Evolutionary conservation across 306 rosid genomes (phyloP).

Genomic region (Malus fusca): DNA sequence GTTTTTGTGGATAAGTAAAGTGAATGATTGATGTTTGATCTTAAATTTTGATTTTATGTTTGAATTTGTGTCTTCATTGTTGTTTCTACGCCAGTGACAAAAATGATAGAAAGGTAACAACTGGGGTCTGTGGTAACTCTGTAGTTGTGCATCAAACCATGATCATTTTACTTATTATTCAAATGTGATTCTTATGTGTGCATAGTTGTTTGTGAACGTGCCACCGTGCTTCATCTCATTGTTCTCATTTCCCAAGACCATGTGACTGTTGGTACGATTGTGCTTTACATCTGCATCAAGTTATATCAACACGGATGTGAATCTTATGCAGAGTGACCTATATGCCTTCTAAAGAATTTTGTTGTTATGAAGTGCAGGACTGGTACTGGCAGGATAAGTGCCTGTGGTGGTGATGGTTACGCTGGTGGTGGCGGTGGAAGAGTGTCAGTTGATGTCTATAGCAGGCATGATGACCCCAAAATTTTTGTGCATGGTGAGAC

Average conservation of each 20-base stretch:
- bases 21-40: background rate
- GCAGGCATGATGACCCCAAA: constrained; percentile 53
- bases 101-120: background rate
- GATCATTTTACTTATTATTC: background rate
- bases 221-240: background rate
- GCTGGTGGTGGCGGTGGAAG: constrained; percentile 68
- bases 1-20: background rate
- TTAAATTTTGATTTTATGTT: background rate
- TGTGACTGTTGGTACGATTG: background rate
- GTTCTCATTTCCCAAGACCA: background rate
- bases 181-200: background rate
- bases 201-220: background rate
- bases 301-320: background rate
- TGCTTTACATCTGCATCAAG: background rate
- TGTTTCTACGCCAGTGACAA: background rate
- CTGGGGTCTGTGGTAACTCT: background rate
- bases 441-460: constrained; percentile 55
- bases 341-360: constrained; percentile 3
- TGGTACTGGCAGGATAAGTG: constrained; percentile 54
- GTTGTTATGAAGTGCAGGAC: constrained; percentile 39
- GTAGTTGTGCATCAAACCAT: background rate
- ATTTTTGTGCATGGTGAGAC: constrained; percentile 53
- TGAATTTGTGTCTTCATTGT: background rate
- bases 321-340: background rate
- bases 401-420: constrained; percentile 56